Evolutionary conservation across 208 protist genomes (phyloP).

Genomic region (Trypanosomatidae sp.): DNA sequence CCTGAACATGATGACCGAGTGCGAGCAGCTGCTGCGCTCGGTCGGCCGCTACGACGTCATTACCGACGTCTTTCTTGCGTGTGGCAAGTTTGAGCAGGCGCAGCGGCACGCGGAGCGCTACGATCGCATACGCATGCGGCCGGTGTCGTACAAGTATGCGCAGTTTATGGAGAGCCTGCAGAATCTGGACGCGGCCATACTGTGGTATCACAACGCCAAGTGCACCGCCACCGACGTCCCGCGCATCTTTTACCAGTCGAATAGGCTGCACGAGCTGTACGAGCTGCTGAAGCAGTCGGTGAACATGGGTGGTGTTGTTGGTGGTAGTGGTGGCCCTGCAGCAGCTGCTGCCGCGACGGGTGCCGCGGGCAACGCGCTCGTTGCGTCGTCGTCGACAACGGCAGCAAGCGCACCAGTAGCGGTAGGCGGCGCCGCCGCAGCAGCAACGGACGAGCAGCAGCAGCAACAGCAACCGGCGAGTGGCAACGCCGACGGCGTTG

Average conservation of each 20-base stretch:
- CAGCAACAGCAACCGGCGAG: no score
- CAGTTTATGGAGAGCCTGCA: constrained; percentile 91
- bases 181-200: constrained; percentile 82
- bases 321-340: constrained; percentile 13
- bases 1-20: constrained; percentile 90
- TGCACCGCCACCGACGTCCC: constrained; percentile 88
- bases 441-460: no score
- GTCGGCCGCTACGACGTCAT: constrained; percentile 90
- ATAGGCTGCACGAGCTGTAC: constrained; percentile 72
- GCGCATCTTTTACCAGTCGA: constrained; percentile 85
- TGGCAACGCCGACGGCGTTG: no score
- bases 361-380: neutral
- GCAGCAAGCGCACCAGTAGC: no score
- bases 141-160: constrained; percentile 91
- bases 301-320: neutral
- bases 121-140: constrained; percentile 88
- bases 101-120: constrained; percentile 78
- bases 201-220: constrained; percentile 88
- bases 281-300: constrained; percentile 41
- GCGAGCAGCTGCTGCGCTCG: constrained; percentile 59
- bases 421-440: no score
- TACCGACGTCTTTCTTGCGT: constrained; percentile 87
- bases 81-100: constrained; percentile 91
- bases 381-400: no score
- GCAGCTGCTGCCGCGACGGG: constrained; percentile 10